Evolutionary conservation across 176 grass and related monocot genomes (phyloP), one percentile per base, ranked within the genome.

Genomic region (Bonia amplexicaulis): DNA sequence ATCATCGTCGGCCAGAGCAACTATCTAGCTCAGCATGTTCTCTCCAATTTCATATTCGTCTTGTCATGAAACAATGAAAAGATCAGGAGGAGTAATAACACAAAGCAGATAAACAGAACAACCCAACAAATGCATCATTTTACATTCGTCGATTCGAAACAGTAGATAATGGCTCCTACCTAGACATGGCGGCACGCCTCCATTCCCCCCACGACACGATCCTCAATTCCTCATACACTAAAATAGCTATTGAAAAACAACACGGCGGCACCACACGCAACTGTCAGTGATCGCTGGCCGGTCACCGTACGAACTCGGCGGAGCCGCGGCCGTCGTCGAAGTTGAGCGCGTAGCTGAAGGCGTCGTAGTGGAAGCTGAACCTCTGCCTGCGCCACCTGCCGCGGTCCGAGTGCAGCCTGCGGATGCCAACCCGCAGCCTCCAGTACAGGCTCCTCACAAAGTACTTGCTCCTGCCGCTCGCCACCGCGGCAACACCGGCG

Each of bases 301-400:
- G 52, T 81, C 59, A 81, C 47, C 35, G 85, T 12, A 35, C 0
- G 44, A 64, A 78, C 68, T 53, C 65, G 33, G 53, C 23, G 53
- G 68, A 45, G 64, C 20, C 83, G 40, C 27, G 81, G 7, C 96
- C 91, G 64, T 95, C 87, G 63, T 98, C 95, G 75, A 98, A 95
- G 82, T 98, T 98, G 87, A 98, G 91, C 61, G 95, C 82, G 83
- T 98, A 98, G 93, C 95, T 95, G 62, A 95, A 69, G 84, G 90
- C 85, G 87, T 96, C 89, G 83, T 93, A 96, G 80, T 83, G 87
- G 87, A 84, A 89, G 75, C 81, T 84, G 26, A 74, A 58, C 80
- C 57, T 23, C 73, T 55, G 31, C 66, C 74, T 45, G 73, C 73
- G 45, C 86, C 80, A 88, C 80, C 66, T 40, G 31, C 67, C 25